These are phyloP conservation scores for Leavenworthia alabamica DNA, from an alignment of 345 rosid genomes.

Conservation along the genomic window DNA sequence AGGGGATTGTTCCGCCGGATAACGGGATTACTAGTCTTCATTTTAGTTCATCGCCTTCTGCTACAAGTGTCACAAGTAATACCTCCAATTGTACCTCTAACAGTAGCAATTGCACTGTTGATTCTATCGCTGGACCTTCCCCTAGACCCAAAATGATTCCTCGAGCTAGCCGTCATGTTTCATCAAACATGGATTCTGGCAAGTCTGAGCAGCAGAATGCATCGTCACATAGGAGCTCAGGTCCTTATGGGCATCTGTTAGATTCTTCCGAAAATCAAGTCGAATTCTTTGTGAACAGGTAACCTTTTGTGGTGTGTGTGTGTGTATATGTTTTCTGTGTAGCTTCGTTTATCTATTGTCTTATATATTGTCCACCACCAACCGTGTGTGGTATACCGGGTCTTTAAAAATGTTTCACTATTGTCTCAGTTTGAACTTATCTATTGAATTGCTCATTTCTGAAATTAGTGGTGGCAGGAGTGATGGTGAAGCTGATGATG, in stretches of 20 bases:
- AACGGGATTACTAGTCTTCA: conserved; percentile 48
- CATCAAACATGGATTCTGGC: conserved; percentile 43
- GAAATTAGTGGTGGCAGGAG: conserved; percentile 44
- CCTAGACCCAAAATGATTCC: conserved; percentile 46
- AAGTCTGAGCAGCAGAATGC: conserved; percentile 38
- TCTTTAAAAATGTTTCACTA: not conserved
- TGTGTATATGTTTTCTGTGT: no score
- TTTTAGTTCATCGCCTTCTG: conserved; percentile 68
- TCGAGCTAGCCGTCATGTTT: conserved; percentile 32
- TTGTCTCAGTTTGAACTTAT: conserved; percentile 3
- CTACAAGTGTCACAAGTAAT: conserved; percentile 61
- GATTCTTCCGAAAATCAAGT: conserved; percentile 46
- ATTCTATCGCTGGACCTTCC: conserved; percentile 59
- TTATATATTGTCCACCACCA: no score
- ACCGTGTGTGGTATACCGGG: no score
- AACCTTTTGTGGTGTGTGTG: not conserved
- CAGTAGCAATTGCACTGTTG: conserved; percentile 55
- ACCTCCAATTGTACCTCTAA: no score
- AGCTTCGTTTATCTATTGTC: no score
- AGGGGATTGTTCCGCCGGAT: conserved; percentile 44
- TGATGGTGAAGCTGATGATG: conserved; percentile 79
- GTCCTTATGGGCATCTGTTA: conserved; percentile 32
- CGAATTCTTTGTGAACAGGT: conserved; percentile 60
- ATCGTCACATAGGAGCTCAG: conserved; percentile 32
- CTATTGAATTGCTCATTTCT: conserved; percentile 11